Evolutionary conservation across 352 stramenopile species (phyloP), one percentile per base, ranked within the genome.

Genomic region (Pilasporangium apinafurcum): DNA sequence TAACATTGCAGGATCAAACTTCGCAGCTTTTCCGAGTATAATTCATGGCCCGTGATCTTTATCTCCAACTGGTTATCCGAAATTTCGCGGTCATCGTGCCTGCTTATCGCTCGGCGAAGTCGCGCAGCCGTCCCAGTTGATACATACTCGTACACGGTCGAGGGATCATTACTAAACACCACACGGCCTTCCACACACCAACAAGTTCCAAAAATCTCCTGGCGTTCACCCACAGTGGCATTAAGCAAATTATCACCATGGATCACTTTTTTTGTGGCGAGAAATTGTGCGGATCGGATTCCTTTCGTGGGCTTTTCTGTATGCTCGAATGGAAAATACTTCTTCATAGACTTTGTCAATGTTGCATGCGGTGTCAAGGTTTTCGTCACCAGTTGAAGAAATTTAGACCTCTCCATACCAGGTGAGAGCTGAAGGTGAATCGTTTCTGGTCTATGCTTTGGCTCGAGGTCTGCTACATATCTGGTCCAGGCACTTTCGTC

Each of bases 171-270:
- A 3, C 62, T 56, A 40, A 91, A 88, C 4, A 48, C 33, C 7
- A 88, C 37, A 36, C 45, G 38, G 0, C 60, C 78, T 47, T 91
- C 78, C 14, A 88, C 55, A 37, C 62, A 73, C 78, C 78, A 91
- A 35, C 70, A 60, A 2, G 36, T 34, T 12, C 51, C 53, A 26
- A 57, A 67, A 20, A 55, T 20, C 1, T 33, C n/a, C 18, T 44
- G 31, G 1, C 7, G 10, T 13, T 18, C 35, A 1, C 22, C 56
- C 41, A 7, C 39, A 44, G 10, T 59, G 44, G n/a, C 32, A 46
- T 37, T 50, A 53, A 25, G 14, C 22, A 29, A 30, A 12, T 12
- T 14, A 0, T 53, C 17, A 21, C 34, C 16, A 45, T 56, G 46
- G 20, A n/a, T n/a, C n/a, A 75, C 35, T 51, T 84, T 84, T n/a